These are phyloP conservation scores for Entamoeba moshkovskii DNA, from an alignment of 208 protist genomes.

Conservation along the genomic window DNA sequence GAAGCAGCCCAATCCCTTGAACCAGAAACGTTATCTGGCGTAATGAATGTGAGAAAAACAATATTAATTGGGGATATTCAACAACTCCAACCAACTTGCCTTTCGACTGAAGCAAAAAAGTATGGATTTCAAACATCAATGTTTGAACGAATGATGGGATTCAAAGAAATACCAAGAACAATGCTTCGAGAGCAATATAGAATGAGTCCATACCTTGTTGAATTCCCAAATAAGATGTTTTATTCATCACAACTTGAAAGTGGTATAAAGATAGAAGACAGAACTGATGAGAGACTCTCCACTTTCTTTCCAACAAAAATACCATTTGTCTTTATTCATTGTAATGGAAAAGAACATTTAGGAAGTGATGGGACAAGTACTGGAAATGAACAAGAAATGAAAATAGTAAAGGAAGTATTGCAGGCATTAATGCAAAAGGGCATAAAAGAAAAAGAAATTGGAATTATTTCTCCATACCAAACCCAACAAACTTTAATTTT, in stretches of 20 bases:
- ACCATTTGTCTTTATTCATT: slow-evolving; percentile 80
- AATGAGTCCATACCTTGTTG: slow-evolving; percentile 79
- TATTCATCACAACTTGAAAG: slow-evolving; percentile 86
- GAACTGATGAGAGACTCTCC: slow-evolving; percentile 8
- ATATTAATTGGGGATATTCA: slow-evolving; percentile 75
- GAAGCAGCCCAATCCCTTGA: slow-evolving; percentile 79
- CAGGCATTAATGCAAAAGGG: slow-evolving; percentile 56
- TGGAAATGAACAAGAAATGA: slow-evolving; percentile 70
- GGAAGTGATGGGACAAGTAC: slow-evolving; percentile 71
- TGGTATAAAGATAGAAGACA: slow-evolving; percentile 61
- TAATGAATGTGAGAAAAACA: slow-evolving; percentile 70
- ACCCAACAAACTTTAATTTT: slow-evolving; percentile 74
- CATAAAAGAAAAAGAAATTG: slow-evolving; percentile 61
- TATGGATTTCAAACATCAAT: slow-evolving; percentile 70
- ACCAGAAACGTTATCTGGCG: slow-evolving; percentile 77
- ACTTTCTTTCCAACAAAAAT: slow-evolving; percentile 69
- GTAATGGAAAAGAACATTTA: slow-evolving; percentile 68
- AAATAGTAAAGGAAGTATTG: slow-evolving; percentile 68
- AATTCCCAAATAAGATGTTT: slow-evolving; percentile 81
- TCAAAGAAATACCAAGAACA: slow-evolving; percentile 57
- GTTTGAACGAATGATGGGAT: slow-evolving; percentile 76
- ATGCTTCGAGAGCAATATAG: slow-evolving; percentile 81
- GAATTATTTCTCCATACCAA: slow-evolving; percentile 91
- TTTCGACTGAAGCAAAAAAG: slow-evolving; percentile 66
- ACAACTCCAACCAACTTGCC: slow-evolving; percentile 79